Base-by-base conservation (phyloP, 2,329 filamentous ascomycete genomes). In the Phaeosphaeriaceae sp. region DNA sequence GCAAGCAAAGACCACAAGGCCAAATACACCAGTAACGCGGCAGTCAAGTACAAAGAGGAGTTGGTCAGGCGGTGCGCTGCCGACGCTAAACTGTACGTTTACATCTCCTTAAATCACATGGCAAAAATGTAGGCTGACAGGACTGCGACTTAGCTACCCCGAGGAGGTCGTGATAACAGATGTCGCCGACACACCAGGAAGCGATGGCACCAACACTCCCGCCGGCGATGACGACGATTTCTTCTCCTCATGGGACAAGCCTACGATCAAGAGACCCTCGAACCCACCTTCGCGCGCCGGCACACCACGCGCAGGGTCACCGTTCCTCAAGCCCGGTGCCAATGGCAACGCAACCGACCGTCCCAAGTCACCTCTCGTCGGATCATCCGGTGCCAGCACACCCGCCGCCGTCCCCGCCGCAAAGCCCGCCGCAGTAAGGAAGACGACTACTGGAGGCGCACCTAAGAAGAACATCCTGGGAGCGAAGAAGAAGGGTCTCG, bases 181-280 rank as follows among this genome's bases (percentile, higher is more conserved):
- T 71, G 83, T 86, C 30, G 80, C 81, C 56, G 84, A 85, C 53
- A 82, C 81, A 23, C 82, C 85, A 50, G 69, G 75, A 47, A 82
- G 81, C 54, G 89, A 92, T 60, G 89, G 87, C 66, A 84, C 88
- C 40, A 88, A 85, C 66, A 96, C 93, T 11, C 92, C 94, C n/a
- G 86, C 91, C 48, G 91, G 89, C 67, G 93, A 97, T 67, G 89
- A 90, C 21, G 94, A 97, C 73, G 95, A 98, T 77, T 99, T 99
- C 84, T 99, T 99, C 81, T 97, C 94, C 10, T 97, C 93, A 0
- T 99, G 94, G 95, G 95, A 98, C 75, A 97, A 98, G 82, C 95
- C 95, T 22, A 88, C 93, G 4, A 96, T 99, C 81, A 99, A 98
- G 85, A 89, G 93, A 70, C 94, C 94, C 35, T 97, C 93, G 65